A percentile compares a stretch with the other conserved stretches of the same genome.
Evolutionary conservation across 495 filamentous ascomycete species (phyloP).

Genomic region (Cairneyella variabilis): DNA sequence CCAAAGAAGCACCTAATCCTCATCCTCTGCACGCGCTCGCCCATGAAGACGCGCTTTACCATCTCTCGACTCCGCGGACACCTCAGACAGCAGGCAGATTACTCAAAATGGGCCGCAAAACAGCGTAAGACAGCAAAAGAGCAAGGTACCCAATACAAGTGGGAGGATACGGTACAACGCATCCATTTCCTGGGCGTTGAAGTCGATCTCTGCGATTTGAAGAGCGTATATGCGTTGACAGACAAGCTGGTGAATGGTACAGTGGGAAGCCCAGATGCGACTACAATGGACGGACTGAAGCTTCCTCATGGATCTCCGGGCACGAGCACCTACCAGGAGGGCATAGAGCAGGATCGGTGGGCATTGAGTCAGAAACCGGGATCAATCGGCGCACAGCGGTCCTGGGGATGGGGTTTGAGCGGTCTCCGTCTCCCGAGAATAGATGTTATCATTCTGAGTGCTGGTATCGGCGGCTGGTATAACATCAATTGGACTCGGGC

Average conservation of each 20-base stretch:
- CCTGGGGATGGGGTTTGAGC: conserved; percentile 28
- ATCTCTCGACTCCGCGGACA: conserved; percentile 50
- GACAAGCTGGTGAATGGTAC: conserved; percentile 39
- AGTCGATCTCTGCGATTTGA: conserved; percentile 52
- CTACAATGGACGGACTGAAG: conserved; percentile 31
- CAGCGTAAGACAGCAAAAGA: conserved; percentile 32
- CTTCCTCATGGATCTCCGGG: conserved; percentile 33
- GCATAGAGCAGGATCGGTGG: conserved; percentile 20
- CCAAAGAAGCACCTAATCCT: conserved; percentile 58
- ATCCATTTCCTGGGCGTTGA: conserved; percentile 53
- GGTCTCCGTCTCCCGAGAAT: conserved; percentile 58
- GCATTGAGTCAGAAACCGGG: conserved; percentile 22
- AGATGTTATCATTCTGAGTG: conserved; percentile 80
- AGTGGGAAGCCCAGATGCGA: conserved; percentile 44
- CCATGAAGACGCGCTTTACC: conserved; percentile 57
- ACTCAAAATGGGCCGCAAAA: conserved; percentile 15
- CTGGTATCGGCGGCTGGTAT: conserved; percentile 81
- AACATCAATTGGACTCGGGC: conserved; percentile 70
- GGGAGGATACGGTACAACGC: conserved; percentile 39
- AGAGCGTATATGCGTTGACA: conserved; percentile 42
- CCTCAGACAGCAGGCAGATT: conserved; percentile 34
- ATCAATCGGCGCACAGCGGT: conserved; percentile 18
- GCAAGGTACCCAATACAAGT: conserved; percentile 38
- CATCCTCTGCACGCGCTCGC: conserved; percentile 61
- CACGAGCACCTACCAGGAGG: conserved; percentile 20